These are phyloP conservation scores for Aspergillus clavatus DNA, from an alignment of 2,329 filamentous ascomycete species.

Conservation along the genomic window DNA sequence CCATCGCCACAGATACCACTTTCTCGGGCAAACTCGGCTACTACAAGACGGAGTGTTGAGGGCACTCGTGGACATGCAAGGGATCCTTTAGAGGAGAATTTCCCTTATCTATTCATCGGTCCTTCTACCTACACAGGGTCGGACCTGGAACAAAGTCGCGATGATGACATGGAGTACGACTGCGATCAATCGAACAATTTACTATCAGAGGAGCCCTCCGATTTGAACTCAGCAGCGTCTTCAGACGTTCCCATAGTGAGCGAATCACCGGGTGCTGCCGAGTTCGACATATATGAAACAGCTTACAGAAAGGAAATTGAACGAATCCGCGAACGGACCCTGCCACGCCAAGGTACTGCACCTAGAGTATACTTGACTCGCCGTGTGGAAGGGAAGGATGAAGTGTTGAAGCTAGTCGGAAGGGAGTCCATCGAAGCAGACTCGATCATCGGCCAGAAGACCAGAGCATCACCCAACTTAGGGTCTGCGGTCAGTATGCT, in stretches of 20 bases:
- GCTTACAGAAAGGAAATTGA: constrained; percentile 81
- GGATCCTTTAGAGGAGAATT: constrained; percentile 60
- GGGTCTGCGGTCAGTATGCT: constrained; percentile 14
- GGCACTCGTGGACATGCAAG: constrained; percentile 58
- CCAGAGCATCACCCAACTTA: constrained; percentile 8
- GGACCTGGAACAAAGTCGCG: constrained; percentile 12
- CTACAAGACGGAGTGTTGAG: constrained; percentile 36
- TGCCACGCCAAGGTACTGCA: constrained; percentile 35
- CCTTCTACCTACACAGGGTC: constrained; percentile 45
- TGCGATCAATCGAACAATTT: constrained; percentile 30
- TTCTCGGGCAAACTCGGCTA: constrained; percentile 28
- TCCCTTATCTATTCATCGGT: constrained; percentile 72
- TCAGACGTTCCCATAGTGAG: constrained; percentile 53
- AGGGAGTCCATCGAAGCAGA: constrained; percentile 17
- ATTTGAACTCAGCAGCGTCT: constrained; percentile 11
- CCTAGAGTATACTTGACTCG: constrained; percentile 57
- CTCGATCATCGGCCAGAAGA: constrained; percentile 9
- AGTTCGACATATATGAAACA: constrained; percentile 82
- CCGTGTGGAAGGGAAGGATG: constrained; percentile 44
- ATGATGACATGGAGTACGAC: constrained; percentile 11
- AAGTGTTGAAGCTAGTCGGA: constrained; percentile 30
- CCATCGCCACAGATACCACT: constrained; percentile 23
- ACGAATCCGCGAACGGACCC: constrained; percentile 55
- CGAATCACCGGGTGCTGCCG: constrained; percentile 78
- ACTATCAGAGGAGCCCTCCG: constrained; percentile 32